Evolutionary conservation across 257 asterid species (phyloP).

Genomic region (Scutellaria galericulata): DNA sequence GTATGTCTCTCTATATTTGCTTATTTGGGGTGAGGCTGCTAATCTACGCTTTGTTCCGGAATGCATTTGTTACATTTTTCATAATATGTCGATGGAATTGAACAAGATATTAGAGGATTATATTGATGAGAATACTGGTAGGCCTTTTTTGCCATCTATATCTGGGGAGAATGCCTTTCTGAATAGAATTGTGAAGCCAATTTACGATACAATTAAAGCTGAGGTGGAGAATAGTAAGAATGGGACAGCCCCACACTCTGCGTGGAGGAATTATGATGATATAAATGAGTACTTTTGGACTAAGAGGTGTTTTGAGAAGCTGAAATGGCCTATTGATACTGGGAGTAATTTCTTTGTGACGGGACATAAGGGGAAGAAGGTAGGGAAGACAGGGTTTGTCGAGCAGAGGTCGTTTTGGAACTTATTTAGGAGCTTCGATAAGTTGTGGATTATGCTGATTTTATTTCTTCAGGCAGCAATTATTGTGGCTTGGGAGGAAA

Average conservation of each 20-base stretch:
- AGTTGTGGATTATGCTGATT: slow-evolving; percentile 89
- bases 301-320: slow-evolving; percentile 87
- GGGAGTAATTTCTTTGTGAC: slow-evolving; percentile 90
- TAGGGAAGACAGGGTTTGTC: slow-evolving; percentile 97
- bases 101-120: slow-evolving; percentile 90
- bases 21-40: slow-evolving; percentile 99
- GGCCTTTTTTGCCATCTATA: slow-evolving; percentile 82
- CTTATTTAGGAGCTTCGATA: slow-evolving; percentile 88
- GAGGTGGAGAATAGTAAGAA: slow-evolving; percentile 87
- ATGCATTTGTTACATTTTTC: slow-evolving; percentile 80
- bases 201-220: slow-evolving; percentile 73
- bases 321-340: slow-evolving; percentile 88
- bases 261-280: slow-evolving; percentile 97
- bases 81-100: slow-evolving; percentile 93
- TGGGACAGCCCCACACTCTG: slow-evolving; percentile 97
- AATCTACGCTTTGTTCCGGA: slow-evolving; percentile 90
- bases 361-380: slow-evolving; percentile 77
- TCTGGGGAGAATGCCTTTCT: slow-evolving; percentile 87
- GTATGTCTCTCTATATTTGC: slow-evolving; percentile 77
- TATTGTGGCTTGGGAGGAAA: slow-evolving; percentile 84
- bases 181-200: slow-evolving; percentile 75
- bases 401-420: slow-evolving; percentile 98
- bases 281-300: slow-evolving; percentile 97
- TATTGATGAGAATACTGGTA: slow-evolving; percentile 91
- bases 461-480: slow-evolving; percentile 88